Evolutionary conservation across 768 basidiomycete species (phyloP), one percentile per base, ranked within the genome.

Genomic region (Auricularia cornea): DNA sequence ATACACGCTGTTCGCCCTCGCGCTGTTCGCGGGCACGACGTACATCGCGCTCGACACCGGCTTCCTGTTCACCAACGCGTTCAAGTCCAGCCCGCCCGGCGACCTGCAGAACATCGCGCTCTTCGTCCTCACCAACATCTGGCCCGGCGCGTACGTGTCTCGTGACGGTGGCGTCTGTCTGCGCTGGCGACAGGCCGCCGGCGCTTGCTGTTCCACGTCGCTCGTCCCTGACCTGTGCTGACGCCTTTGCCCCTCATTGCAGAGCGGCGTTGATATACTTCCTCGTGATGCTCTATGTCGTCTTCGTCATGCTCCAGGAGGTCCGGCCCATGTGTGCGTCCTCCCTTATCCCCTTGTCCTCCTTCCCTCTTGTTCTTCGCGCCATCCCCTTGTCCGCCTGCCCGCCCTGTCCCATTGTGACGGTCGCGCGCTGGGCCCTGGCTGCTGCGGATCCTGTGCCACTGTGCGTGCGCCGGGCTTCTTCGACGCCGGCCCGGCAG

Each of bases 11-110:
- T 71, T 92, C 67, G 67, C 80, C 0, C 3, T 83, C 30, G 77
- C 82, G 14, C 80, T 92, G 66, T 88, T 94, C 71, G 84, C 79
- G 5, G 82, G 84, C 2, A 89, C 91, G 1, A 80, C 83, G 3
- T 98, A 96, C 74, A 88, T 98, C 72, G 83, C 88, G 0, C 82
- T 97, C 66, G 95, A 98, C 70, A 82, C 88, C 44, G 90, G 80
- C 0, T 76, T 95, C 8, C 74, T 80, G n/a, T 77, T 91, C 64
- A 89, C 90, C 0, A 65, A 71, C 16, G 62, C 62, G 30, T 63
- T 63, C 41, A 16, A 23, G 23, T 83, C 85, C 0, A 77, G 76
- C 41, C 86, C 89, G 0, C 84, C 84, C 1, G 64, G 76, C 11
- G 68, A 78, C 0, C 79, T 96, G 26, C 76, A 78, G 66, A 88